phyloP scores from a whole-genome alignment of 208 protist genomes.

The Strigomonas culicis region DNA sequence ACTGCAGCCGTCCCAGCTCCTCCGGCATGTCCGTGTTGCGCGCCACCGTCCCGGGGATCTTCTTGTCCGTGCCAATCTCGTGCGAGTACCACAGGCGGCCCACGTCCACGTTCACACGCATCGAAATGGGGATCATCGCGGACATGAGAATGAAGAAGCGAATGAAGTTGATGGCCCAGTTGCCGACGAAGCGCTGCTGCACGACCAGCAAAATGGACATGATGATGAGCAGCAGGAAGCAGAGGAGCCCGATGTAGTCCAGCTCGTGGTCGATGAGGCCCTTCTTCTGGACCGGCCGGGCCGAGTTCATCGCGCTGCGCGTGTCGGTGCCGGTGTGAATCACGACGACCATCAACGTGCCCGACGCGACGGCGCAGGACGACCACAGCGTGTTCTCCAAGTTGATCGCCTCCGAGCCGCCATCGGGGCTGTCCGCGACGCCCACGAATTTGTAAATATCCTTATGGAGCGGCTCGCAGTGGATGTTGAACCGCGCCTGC shows the following conservation, averaged over 20 bases:
- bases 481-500: constrained; percentile 51
- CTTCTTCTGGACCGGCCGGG: constrained; percentile 74
- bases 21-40: constrained; percentile 97
- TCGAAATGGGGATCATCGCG: constrained; percentile 97
- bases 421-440: constrained; percentile 46
- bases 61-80: constrained; percentile 87
- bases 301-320: constrained; percentile 94
- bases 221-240: constrained; percentile 67
- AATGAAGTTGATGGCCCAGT: constrained; percentile 88
- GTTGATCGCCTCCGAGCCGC: constrained; percentile 65
- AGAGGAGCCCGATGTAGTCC: constrained; percentile 93
- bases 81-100: constrained; percentile 96
- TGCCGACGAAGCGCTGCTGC: constrained; percentile 69
- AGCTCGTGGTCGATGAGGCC: constrained; percentile 96
- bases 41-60: constrained; percentile 89
- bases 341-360: constrained; percentile 71
- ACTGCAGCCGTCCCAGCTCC: constrained; percentile 97
- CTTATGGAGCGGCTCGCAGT: constrained; percentile 84
- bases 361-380: constrained; percentile 95
- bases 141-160: constrained; percentile 98
- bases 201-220: constrained; percentile 64
- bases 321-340: constrained; percentile 96
- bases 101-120: constrained; percentile 98
- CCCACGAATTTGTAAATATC: constrained; percentile 97
- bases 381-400: constrained; percentile 98